Percentiles rank a stretch among this genome's conserved stretches.
phyloP scores from a whole-genome alignment of 2,329 filamentous ascomycete species.

The Knufia fluminis region DNA sequence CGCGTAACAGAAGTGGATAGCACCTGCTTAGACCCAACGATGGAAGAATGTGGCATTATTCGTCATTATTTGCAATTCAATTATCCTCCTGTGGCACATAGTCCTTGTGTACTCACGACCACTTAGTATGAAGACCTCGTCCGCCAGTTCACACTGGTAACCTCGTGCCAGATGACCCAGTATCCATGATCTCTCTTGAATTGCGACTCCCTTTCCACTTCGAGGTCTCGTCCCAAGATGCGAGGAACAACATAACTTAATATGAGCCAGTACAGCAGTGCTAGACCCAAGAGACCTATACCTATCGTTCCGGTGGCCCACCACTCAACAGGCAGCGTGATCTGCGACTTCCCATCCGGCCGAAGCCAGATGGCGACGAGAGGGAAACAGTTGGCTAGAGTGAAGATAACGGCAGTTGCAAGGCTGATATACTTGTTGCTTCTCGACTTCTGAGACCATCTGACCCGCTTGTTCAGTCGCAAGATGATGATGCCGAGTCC shows the following conservation, averaged over 20 bases:
- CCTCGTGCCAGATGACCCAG: constrained; percentile 5
- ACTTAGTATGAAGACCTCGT: constrained; percentile 6
- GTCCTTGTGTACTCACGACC: no score
- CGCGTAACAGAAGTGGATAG: no score
- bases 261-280: neutral
- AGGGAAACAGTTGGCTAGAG: constrained; percentile 5
- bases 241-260: constrained; percentile 3
- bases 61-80: no score
- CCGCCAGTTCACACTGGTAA: constrained; percentile 10
- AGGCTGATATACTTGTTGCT: constrained; percentile 10
- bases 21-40: no score
- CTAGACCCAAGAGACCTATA: neutral
- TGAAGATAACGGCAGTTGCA: constrained; percentile 5
- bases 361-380: constrained; percentile 3
- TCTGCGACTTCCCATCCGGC: neutral
- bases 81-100: no score
- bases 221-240: neutral
- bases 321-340: constrained; percentile 2
- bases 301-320: constrained; percentile 9
- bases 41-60: no score
- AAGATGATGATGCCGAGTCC: constrained; percentile 5
- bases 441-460: constrained; percentile 1
- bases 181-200: neutral
- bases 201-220: constrained; percentile 2
- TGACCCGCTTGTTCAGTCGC: neutral